Evolutionary conservation across 129 eudicot species (phyloP).

Genomic region (Pseudognaphalium luteoalbum): DNA sequence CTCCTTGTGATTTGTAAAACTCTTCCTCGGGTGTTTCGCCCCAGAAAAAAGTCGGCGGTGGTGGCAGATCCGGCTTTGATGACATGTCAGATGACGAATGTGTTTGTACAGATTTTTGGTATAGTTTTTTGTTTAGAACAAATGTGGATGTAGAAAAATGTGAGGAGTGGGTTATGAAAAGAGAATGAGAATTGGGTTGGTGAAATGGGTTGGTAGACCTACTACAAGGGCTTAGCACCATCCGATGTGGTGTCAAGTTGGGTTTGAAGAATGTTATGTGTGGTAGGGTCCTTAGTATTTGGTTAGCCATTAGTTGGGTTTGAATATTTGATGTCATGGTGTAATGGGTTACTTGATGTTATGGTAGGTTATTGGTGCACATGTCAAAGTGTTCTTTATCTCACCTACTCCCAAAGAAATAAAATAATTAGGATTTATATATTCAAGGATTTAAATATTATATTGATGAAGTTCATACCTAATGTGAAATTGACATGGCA

Average conservation of each 20-base stretch:
- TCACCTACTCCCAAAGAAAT: slow-evolving; percentile 14
- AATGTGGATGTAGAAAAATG: background rate
- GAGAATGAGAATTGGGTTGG: background rate
- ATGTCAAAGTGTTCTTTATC: background rate
- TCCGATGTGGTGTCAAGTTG: background rate
- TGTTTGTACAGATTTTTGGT: background rate
- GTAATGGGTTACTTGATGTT: background rate
- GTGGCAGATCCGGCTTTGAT: slow-evolving; percentile 29
- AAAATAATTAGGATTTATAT: no score
- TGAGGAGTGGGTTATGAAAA: background rate
- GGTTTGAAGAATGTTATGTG: slow-evolving; percentile 13
- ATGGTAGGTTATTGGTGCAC: background rate
- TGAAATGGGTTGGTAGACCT: slow-evolving; percentile 40
- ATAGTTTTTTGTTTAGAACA: background rate
- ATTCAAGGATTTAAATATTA: no score
- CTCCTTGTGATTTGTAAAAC: slow-evolving; percentile 63
- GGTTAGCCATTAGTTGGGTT: slow-evolving; percentile 20
- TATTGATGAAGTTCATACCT: background rate
- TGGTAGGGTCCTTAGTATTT: slow-evolving; percentile 27
- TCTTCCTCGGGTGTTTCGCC: slow-evolving; percentile 75
- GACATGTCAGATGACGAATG: slow-evolving; percentile 32
- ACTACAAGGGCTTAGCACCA: slow-evolving; percentile 14
- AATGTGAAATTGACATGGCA: background rate
- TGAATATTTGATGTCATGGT: background rate
- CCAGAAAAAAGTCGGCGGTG: slow-evolving; percentile 69